These are phyloP conservation scores for Carex sylvatica DNA, from an alignment of 202 grass and related monocot species.

Conservation along the genomic window DNA sequence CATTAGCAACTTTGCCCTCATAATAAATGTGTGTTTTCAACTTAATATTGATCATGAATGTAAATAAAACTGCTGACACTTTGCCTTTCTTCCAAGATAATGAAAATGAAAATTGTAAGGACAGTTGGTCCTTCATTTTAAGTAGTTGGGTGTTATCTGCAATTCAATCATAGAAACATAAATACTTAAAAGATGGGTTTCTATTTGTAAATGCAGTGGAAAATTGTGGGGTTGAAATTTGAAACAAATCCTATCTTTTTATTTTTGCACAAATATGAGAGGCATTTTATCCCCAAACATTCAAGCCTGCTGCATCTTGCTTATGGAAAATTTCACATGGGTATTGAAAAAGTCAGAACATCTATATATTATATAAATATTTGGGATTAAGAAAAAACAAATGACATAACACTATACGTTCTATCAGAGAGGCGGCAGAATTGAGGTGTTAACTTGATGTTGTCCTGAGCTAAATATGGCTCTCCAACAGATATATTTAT, in stretches of 20 bases:
- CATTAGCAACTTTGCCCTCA: not conserved
- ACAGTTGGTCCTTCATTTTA: not conserved
- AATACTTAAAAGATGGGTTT: not conserved
- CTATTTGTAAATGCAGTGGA: conserved; percentile 3
- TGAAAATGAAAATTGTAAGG: not conserved
- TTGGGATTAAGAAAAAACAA: not conserved
- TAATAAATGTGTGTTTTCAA: not conserved
- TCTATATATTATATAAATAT: not conserved
- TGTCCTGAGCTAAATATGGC: conserved; percentile 34
- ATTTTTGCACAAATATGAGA: not conserved
- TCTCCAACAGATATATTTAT: conserved; percentile 38
- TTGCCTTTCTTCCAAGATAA: not conserved
- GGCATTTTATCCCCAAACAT: not conserved
- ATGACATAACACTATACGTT: conserved; percentile 38
- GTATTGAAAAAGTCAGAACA: not conserved
- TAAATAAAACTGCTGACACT: not conserved
- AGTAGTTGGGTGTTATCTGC: not conserved
- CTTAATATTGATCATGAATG: not conserved
- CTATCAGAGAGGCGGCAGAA: conserved; percentile 81
- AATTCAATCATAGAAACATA: conserved; percentile 1
- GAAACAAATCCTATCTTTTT: conserved; percentile 7
- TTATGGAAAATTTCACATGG: not conserved
- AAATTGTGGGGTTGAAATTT: not conserved
- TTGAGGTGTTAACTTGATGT: conserved; percentile 49
- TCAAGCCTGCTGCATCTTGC: not conserved